Evolutionary conservation across 225 moss, liverwort and hornwort species (phyloP).

Genomic region (Marchantia paleacea): DNA sequence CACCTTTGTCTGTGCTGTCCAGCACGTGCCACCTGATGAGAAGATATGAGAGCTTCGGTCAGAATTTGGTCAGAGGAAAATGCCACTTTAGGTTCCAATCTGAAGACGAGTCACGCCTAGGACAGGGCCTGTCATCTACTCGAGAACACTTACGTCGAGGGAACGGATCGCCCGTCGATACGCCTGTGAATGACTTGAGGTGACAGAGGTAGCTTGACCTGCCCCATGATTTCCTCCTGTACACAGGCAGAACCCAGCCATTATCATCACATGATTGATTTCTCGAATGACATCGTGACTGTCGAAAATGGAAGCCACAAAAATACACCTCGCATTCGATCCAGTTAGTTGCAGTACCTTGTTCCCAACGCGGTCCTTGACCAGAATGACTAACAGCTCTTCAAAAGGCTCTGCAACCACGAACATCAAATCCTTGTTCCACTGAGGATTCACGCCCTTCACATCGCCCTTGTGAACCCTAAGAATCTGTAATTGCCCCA

Average conservation of each 20-base stretch:
- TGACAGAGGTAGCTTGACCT: slow-evolving; percentile 52
- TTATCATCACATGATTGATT: neutral
- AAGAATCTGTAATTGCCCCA: slow-evolving; percentile 64
- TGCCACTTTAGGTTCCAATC: too few relatives aligned
- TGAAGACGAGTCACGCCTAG: too few relatives aligned
- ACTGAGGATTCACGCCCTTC: slow-evolving; percentile 54
- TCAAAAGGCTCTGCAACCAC: slow-evolving; percentile 97
- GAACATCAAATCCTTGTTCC: slow-evolving; percentile 91
- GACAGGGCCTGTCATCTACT: too few relatives aligned
- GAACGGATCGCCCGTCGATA: slow-evolving; percentile 73
- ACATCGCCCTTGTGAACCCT: slow-evolving; percentile 42
- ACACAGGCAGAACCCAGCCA: neutral
- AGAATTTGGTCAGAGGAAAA: neutral
- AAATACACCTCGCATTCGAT: neutral
- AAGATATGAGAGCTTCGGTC: neutral
- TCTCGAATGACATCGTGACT: neutral
- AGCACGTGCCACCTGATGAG: slow-evolving; percentile 69
- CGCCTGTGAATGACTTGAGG: slow-evolving; percentile 52
- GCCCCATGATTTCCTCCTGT: slow-evolving; percentile 72
- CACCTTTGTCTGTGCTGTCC: slow-evolving; percentile 55
- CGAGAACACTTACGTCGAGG: slow-evolving; percentile 48
- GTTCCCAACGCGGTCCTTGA: slow-evolving; percentile 60
- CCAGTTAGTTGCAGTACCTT: slow-evolving; percentile 6
- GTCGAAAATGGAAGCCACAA: neutral
- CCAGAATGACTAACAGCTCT: slow-evolving; percentile 59